Evolutionary conservation across 2,329 filamentous ascomycete species (phyloP), one percentile per base, ranked within the genome.

Genomic region (Xylariaceae sp.): DNA sequence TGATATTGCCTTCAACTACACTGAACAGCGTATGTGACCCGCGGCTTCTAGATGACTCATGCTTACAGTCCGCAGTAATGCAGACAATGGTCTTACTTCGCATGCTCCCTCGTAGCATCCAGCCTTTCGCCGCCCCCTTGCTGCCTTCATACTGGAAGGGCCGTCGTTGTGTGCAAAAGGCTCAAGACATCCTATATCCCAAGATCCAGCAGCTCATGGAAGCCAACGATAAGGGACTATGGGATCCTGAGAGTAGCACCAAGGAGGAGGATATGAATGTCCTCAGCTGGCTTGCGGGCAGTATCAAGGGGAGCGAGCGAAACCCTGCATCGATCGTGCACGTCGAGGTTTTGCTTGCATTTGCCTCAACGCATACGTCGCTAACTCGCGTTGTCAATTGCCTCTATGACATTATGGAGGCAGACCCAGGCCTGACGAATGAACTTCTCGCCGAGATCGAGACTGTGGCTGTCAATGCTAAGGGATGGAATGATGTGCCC

Each of bases 121-220:
- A 52, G 13, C 42, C 51, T 5, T 7, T 57, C 10, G 16, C 53
- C 6, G 47, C 33, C 14, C 43, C n/a, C 14, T 38, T 57, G 5
- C 40, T 59, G 7, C 57, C 54, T 7, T 57, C 51, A 6, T 59
- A 55, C 43, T 59, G 57, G 57, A 41, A 31, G 28, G 33, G 43
- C 6, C 45, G 45, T n/a, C 17, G 19, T n/a, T 40, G 18, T 43
- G 14, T 55, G 5, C 36, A 28, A 17, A 50, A 11, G 17, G 42
- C 42, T 13, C 17, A 36, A 31, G 14, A 48, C 5, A 46, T 55
- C 12, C 22, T 59, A 17, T 33, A 31, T 11, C 51, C 51, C 6
- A 42, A 31, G n/a, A 53, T 56, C 22, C 44, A 46, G 18, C 39
- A 57, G 6, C 38, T 55, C 6, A 19, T 57, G 6, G 47, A 47